Base-by-base conservation (phyloP, 495 filamentous ascomycete species). In the Penicillium roqueforti region DNA sequence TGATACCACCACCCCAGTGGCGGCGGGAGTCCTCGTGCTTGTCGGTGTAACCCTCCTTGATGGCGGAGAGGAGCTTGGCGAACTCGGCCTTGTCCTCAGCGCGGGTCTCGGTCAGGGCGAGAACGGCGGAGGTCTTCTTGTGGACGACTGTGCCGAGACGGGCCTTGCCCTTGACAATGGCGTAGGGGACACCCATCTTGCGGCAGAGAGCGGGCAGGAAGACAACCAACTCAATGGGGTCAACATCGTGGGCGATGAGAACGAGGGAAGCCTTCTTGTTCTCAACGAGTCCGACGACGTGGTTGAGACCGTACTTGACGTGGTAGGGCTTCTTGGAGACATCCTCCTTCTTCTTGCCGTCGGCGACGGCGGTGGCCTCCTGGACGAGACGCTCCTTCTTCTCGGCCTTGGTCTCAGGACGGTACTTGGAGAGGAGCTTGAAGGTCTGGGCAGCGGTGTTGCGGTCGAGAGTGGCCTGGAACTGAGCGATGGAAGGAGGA, bases 281-380 rank as follows among this genome's bases (percentile, higher is more conserved):
- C 87, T 99, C 95, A 71, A 99, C 92, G 61, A 99, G 83, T 58
- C 93, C 95, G 62, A 99, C 95, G 66, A 99, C 93, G 82, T 99
- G 95, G 85, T 99, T 99, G 65, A 99, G 85, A 79, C 95, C 95
- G 77, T 95, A 97, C 86, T 99, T 97, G 83, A 92, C 93, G 67
- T 87, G 80, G 77, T 96, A 97, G 65, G 93, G 93, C 86, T 99
- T 99, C 89, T 97, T 97, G 87, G 83, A 87, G 67, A 95, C 92
- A 72, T 97, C 93, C 83, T 97, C 95, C 88, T 97, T 97, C 87
- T 97, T 97, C 87, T 97, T 95, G 75, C 95, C 95, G 74, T 97
- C 91, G 71, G 87, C 81, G 70, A 97, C 85, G 62, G 92, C 95
- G 60, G 90, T 96, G 55, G 95, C 95, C 84, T 99, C 95, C 83